phyloP scores from a whole-genome alignment of 208 protist species.

The Leishmania braziliensis region DNA sequence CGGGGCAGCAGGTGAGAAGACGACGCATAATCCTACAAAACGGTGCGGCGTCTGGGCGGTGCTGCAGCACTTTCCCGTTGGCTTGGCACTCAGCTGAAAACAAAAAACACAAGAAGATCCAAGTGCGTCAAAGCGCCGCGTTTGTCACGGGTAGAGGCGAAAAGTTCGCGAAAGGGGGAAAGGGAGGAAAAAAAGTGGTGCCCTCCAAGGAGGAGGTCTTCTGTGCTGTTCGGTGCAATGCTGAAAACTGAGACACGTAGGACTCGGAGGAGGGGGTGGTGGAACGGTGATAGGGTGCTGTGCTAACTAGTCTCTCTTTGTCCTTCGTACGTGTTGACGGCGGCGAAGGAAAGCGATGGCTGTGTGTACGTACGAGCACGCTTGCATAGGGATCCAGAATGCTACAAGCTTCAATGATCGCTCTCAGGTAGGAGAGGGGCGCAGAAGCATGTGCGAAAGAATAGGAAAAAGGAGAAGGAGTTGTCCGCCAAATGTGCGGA shows the following conservation, averaged over 20 bases:
- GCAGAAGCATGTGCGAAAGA: conserved; percentile 7
- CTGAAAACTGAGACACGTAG: neutral
- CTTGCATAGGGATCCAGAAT: neutral
- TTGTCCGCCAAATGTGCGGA: neutral
- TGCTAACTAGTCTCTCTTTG: neutral
- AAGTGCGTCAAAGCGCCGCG: neutral
- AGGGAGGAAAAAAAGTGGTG: neutral
- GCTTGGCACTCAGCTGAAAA: no score
- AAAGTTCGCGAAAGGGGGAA: neutral
- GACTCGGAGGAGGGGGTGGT: neutral
- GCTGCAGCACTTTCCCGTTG: neutral
- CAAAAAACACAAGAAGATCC: neutral
- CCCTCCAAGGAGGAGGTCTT: neutral
- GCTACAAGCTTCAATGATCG: neutral
- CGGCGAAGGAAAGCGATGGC: neutral
- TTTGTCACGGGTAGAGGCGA: neutral
- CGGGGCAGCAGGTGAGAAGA: conserved; percentile 14
- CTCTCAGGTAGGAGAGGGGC: neutral
- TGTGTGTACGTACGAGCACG: neutral
- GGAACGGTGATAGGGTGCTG: neutral
- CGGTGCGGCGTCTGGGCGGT: neutral
- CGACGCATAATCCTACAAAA: conserved; percentile 21
- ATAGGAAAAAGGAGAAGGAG: conserved; percentile 22
- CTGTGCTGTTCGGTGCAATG: neutral
- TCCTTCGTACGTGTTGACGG: conserved; percentile 1